These are phyloP conservation scores for Fusarium annulatum DNA, from an alignment of 2,329 filamentous ascomycete genomes.

Conservation along the genomic window DNA sequence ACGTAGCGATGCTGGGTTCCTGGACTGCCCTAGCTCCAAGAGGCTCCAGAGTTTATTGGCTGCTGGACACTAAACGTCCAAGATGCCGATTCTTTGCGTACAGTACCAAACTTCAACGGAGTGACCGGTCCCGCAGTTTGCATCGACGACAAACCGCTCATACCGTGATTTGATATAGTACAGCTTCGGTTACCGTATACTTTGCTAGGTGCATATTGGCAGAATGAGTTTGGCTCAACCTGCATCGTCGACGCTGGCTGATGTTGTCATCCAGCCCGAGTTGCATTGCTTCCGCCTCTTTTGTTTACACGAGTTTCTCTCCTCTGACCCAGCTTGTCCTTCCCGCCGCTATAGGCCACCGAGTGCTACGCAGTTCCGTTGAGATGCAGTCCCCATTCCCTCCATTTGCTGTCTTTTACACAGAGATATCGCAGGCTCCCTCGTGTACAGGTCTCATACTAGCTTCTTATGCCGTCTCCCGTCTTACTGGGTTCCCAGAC, in stretches of 20 bases:
- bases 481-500: constrained; percentile 25
- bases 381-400: constrained; percentile 6
- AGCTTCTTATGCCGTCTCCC: constrained; percentile 30
- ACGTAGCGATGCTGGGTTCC: constrained; percentile 35
- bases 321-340: constrained; percentile 4
- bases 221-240: constrained; percentile 4
- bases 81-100: constrained; percentile 22
- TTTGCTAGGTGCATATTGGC: constrained; percentile 27
- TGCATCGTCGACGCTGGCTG: constrained; percentile 15
- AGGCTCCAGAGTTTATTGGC: constrained; percentile 30
- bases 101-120: constrained; percentile 15
- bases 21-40: constrained; percentile 15
- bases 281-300: constrained; percentile 22
- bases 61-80: constrained; percentile 15
- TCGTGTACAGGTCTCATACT: constrained; percentile 30
- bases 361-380: constrained; percentile 2
- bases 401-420: constrained; percentile 19
- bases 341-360: constrained; percentile 19
- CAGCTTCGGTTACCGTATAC: constrained; percentile 26
- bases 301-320: constrained; percentile 14
- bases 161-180: constrained; percentile 18
- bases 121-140: constrained; percentile 24
- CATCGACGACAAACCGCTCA: constrained; percentile 35
- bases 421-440: constrained; percentile 28
- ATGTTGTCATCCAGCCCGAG: constrained; percentile 26